Percentiles rank a stretch among this genome's conserved stretches.
phyloP scores from a whole-genome alignment of 2,329 filamentous ascomycete genomes.

The Pseudopyricularia cyperi region DNA sequence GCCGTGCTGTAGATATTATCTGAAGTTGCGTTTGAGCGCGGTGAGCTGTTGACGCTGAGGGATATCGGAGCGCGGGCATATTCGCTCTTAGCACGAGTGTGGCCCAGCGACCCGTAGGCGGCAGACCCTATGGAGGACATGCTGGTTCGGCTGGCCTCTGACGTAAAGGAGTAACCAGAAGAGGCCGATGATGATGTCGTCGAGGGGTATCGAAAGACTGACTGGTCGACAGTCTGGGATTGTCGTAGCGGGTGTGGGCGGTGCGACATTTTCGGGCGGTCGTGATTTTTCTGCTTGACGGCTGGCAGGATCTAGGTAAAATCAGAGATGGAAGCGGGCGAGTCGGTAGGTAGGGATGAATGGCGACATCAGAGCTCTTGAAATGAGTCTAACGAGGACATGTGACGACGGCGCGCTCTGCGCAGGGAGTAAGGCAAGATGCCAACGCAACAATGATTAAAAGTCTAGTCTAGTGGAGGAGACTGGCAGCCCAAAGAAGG shows the following conservation, averaged over 20 bases:
- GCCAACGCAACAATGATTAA: background rate
- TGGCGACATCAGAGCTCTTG: conserved; percentile 14
- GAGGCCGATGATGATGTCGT: conserved; percentile 61
- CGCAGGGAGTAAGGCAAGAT: background rate
- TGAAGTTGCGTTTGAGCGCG: conserved; percentile 19
- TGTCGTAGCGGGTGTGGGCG: conserved; percentile 45
- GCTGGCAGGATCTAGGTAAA: background rate
- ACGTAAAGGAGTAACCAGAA: conserved; percentile 49
- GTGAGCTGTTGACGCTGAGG: conserved; percentile 17
- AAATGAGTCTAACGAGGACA: background rate
- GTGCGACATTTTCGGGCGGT: conserved; percentile 36
- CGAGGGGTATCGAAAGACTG: conserved; percentile 49
- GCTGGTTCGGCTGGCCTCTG: conserved; percentile 52
- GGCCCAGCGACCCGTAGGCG: conserved; percentile 37
- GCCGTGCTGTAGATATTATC: conserved; percentile 58
- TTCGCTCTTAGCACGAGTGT: conserved; percentile 69
- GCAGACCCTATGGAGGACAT: conserved; percentile 62
- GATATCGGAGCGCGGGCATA: conserved; percentile 34
- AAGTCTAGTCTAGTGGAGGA: background rate
- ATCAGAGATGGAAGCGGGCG: background rate
- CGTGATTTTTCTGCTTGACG: background rate
- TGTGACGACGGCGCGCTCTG: conserved; percentile 1
- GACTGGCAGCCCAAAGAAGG: background rate
- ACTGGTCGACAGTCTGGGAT: conserved; percentile 36
- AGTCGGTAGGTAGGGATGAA: conserved; percentile 5